A percentile compares a stretch with the other conserved stretches of the same genome.
phyloP scores from a whole-genome alignment of 768 basidiomycete species.

The Boletus subcaerulescens region DNA sequence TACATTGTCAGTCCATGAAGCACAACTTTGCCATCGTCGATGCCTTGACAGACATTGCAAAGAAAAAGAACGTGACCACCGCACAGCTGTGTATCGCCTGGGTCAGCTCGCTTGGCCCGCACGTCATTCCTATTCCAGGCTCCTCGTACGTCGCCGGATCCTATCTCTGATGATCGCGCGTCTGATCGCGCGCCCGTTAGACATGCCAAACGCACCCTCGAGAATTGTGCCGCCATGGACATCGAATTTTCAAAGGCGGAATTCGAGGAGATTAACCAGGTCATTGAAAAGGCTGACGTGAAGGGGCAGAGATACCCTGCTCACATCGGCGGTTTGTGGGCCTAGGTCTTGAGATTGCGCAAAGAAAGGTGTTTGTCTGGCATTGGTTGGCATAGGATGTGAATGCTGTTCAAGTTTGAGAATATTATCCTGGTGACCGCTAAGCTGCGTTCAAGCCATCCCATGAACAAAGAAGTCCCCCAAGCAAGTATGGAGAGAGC shows the following conservation, averaged over 20 bases:
- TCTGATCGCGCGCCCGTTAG: constrained; percentile 8
- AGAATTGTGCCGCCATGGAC: constrained; percentile 43
- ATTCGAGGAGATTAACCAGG: constrained; percentile 36
- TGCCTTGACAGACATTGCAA: constrained; percentile 37
- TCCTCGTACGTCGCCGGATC: constrained; percentile 33
- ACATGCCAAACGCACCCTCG: constrained; percentile 38
- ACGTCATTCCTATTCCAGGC: constrained; percentile 52
- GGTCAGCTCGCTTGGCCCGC: constrained; percentile 38
- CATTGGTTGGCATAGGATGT: no score
- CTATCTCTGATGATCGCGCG: background rate
- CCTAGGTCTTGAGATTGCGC: background rate
- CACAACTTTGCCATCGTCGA: constrained; percentile 47
- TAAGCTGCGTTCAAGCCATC: no score
- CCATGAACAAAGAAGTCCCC: no score
- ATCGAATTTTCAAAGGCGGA: constrained; percentile 41
- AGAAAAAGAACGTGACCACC: constrained; percentile 40
- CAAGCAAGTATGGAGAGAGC: no score
- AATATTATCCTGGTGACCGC: no score
- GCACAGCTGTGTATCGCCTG: constrained; percentile 44
- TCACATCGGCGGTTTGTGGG: background rate
- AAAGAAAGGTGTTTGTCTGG: no score
- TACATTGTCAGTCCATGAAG: constrained; percentile 4
- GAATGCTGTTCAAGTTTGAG: no score
- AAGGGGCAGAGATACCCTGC: constrained; percentile 41
- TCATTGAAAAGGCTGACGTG: constrained; percentile 36